Conservation (phyloP, 805 yeast species). For the Priceomyces medius region DNA sequence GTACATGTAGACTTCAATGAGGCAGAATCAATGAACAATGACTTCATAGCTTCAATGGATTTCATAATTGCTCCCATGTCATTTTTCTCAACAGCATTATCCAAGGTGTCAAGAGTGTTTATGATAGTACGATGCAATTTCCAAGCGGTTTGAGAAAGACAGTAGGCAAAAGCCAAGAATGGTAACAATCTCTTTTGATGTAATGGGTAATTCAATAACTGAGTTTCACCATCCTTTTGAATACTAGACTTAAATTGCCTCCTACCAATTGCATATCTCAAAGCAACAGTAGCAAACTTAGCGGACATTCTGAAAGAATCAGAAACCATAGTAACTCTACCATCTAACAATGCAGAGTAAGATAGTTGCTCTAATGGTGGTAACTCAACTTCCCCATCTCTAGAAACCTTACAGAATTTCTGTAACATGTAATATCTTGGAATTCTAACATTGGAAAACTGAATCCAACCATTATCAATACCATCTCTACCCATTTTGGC, state of each 20-base stretch:
- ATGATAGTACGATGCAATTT: slow-evolving; percentile 37
- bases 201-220: slow-evolving; percentile 44
- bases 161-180: slow-evolving; percentile 40
- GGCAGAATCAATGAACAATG: slow-evolving; percentile 45
- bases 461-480: slow-evolving; percentile 51
- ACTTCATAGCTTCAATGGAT: slow-evolving; percentile 38
- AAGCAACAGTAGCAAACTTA: slow-evolving; percentile 42
- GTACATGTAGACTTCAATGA: slow-evolving; percentile 45
- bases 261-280: slow-evolving; percentile 46
- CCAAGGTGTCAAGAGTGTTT: slow-evolving; percentile 31
- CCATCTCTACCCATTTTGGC: slow-evolving; percentile 51
- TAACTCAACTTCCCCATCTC: slow-evolving; percentile 39
- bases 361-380: slow-evolving; percentile 48
- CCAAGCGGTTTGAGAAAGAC: slow-evolving; percentile 37
- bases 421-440: slow-evolving; percentile 49
- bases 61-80: slow-evolving; percentile 30
- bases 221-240: slow-evolving; percentile 32
- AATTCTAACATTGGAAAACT: slow-evolving; percentile 42
- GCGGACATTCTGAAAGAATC: slow-evolving; percentile 45
- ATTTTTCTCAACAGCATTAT: slow-evolving; percentile 33
- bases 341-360: slow-evolving; percentile 43
- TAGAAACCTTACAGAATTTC: slow-evolving; percentile 40
- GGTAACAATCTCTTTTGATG: slow-evolving; percentile 48
- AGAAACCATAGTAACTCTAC: slow-evolving; percentile 45
- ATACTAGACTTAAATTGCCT: slow-evolving; percentile 42